phyloP scores from a whole-genome alignment of 257 asterid genomes.

The Ocimum tenuiflorum region DNA sequence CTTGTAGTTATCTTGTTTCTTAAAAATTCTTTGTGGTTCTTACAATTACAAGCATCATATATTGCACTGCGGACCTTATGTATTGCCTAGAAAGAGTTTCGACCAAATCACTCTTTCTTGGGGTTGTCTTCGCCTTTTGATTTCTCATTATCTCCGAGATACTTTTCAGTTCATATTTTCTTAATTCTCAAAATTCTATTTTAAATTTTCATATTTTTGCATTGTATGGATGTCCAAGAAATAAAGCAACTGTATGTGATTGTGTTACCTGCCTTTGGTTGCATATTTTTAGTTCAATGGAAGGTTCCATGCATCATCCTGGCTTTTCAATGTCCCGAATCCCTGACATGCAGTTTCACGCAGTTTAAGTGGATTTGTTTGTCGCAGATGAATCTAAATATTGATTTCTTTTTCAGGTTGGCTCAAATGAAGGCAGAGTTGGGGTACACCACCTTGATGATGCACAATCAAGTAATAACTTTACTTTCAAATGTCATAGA shows the following conservation, averaged over 20 bases:
- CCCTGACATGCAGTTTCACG: not conserved
- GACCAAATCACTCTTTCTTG: not conserved
- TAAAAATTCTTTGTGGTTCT: not conserved
- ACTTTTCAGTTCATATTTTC: not conserved
- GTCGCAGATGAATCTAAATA: not conserved
- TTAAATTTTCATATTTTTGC: not conserved
- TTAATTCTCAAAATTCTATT: not conserved
- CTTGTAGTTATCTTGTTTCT: not conserved
- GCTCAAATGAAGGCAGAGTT: constrained; percentile 97
- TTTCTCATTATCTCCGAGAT: not conserved
- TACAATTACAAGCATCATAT: not conserved
- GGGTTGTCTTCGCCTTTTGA: not conserved
- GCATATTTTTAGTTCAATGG: not conserved
- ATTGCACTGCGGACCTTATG: not conserved
- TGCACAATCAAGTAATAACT: constrained; percentile 65
- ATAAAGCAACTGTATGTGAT: not conserved
- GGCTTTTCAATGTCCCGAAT: not conserved
- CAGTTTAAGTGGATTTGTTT: not conserved
- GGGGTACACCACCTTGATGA: constrained; percentile 97
- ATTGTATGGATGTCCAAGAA: not conserved
- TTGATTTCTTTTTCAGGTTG: constrained; percentile 50
- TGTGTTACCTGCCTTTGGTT: not conserved
- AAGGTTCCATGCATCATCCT: not conserved
- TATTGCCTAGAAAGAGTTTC: not conserved
- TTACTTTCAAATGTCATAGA: constrained; percentile 98